Evolutionary conservation across 352 stramenopile genomes (phyloP), one percentile per base, ranked within the genome.

Genomic region (Phytopythium mirpurense): DNA sequence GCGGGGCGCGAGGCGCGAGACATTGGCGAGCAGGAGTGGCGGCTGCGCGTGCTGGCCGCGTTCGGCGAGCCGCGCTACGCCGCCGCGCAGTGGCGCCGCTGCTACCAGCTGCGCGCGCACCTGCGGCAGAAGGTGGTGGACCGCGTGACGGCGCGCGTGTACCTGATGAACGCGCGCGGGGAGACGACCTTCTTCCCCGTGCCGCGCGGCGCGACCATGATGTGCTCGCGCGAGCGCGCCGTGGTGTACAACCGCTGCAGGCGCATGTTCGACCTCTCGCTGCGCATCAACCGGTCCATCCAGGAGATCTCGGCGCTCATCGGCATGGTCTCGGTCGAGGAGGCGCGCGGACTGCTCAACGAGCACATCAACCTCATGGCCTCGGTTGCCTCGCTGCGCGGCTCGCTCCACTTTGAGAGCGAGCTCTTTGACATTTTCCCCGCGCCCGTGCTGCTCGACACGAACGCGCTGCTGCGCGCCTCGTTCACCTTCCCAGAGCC

Each of bases 231-330:
- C 6, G 83, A 94, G 55, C 66, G 82, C 44, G 83, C 83, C 0
- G 62, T 85, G 35, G 72, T 94, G 19, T 92, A 91, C 66, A 89
- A 83, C 66, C 79, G 78, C 35, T 94, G 83, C 63, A 85, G 89
- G 58, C 66, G 76, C 50, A 94, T 92, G 83, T 92, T 94, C 57
- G 83, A 92, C 66, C 62, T 92, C 38, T 94, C 83, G 50, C 67
- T 92, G 65, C 78, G 81, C 51, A 92, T 94, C 70, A 94, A 93
- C 42, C 64, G 82, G 6, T 94, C 84, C 14, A 90, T 94, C 60
- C 84, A 93, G 50, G 82, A 94, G 41, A 91, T 94, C 59, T 93
- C 84, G 63, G 74, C 79, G 51, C 60, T 94, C 0, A 86, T 91
- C 29, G 82, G 78, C 37, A 84, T 92, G 67, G 74, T 93, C 19